Evolutionary conservation across 164 flowering plant genomes (phyloP), one percentile per base, ranked within the genome.

Genomic region (Protea cynaroides): DNA sequence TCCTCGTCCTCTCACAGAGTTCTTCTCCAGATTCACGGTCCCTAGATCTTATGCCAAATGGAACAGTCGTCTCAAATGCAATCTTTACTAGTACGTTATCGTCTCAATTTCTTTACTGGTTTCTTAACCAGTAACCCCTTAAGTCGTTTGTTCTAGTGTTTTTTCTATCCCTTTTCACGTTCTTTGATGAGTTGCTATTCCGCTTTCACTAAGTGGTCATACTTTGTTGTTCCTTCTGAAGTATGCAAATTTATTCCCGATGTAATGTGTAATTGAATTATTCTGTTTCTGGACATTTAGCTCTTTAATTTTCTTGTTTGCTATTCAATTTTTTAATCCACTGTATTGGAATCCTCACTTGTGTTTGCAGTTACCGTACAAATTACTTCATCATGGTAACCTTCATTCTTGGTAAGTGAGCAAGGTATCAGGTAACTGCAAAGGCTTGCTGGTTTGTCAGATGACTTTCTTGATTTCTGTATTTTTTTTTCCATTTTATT

Each of bases 21-120:
- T 90, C 81, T 88, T 90, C 82, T 90, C 97, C 65, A 63, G 86
- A 75, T 92, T 92, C 77, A 88, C 96, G 15, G 4, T 83, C n/a
- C 92, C 96, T 24, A 65, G 90, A 72, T 87, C 96, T 5, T 79
- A 57, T 64, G 56, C 88, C 64, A 89, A 84, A 65, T 89, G 92
- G 96, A 87, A 81, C 74, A 78, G 85, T 75, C 89, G 96, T 67
- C 90, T 89, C 79, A 89, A 89, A 72, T 89, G 96, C 88, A 89
- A 89, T 74, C 86, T 89, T 63, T 89, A 87, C 82, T 89, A 89
- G 96, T 89, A 80, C 21, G 71, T 13, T 43, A 25, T 47, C 19
- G 17, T 57, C 29, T 38, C 14, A 15, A 25, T 21, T 47, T 0
- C 7, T 59, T 43, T 8, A 36, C 36, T 14, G n/a, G 4, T 37